Evolutionary conservation across 2,329 filamentous ascomycete species (phyloP), one percentile per base, ranked within the genome.

Genomic region (Chaetothyriales sp.): DNA sequence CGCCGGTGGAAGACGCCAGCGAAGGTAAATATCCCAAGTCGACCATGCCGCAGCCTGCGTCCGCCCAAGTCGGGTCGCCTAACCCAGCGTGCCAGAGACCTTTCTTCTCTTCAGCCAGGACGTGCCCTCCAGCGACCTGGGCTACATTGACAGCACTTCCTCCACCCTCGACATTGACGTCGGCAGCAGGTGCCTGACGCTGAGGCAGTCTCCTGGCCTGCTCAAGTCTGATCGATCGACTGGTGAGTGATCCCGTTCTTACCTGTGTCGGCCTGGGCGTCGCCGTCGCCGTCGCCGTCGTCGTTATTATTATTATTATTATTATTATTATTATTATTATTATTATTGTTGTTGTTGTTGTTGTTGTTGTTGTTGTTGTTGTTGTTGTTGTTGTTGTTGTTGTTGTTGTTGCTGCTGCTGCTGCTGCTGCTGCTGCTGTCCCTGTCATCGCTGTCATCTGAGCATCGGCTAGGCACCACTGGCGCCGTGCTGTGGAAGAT

Each of bases 401-500:
- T 8, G 10, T 13, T 33, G 29, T 33, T 2, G 29, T 9, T 13
- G 10, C 9, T 9, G 7, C 10, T 9, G 29, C 9, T 8, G 7
- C 13, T 40, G 29, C 9, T 8, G 29, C 13, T 40, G 33, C 15
- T 40, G 33, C 15, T 10, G 13, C 5, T 40, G 33, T 13, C 2
- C 2, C 9, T 33, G 13, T 13, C 10, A 15, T 15, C 13, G 33
- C 33, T 15, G 10, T 40, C 33, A 13, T 40, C 33, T 40, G 33
- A 40, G 33, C 10, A 40, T 40, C 33, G 15, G 15, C 33, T 10
- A 47, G 85, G 84, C 1, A 89, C 85, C 1, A 89, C 85, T 1
- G 83, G 85, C 46, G 85, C 85, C 85, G 89, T 95, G 18, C 73
- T 97, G 7, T 98, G 92, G 92, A 89, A 86, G 67, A 84, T 95